phyloP scores from a whole-genome alignment of 768 basidiomycete species.

The Boletus fagicola region DNA sequence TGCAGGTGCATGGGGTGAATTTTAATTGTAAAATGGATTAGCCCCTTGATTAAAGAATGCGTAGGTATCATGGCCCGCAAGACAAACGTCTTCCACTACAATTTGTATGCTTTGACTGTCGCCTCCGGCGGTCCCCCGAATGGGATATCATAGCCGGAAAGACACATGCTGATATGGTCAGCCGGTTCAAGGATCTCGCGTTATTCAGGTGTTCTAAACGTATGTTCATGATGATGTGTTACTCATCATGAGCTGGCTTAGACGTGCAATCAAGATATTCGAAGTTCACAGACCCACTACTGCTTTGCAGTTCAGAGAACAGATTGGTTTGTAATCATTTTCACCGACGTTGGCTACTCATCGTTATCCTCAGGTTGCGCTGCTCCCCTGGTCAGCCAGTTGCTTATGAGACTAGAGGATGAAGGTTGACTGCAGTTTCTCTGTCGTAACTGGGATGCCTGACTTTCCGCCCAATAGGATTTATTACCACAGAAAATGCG shows the following conservation, averaged over 20 bases:
- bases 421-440: slow-evolving; percentile 49
- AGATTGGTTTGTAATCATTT: slow-evolving; percentile 48
- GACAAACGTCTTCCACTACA: slow-evolving; percentile 58
- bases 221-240: not conserved
- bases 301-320: slow-evolving; percentile 53
- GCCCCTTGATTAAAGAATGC: not conserved
- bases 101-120: slow-evolving; percentile 78
- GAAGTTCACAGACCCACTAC: slow-evolving; percentile 48
- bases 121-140: slow-evolving; percentile 59
- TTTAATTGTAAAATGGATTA: not conserved
- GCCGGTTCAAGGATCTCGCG: slow-evolving; percentile 66
- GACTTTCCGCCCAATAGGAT: slow-evolving; percentile 42
- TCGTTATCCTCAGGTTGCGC: slow-evolving; percentile 44
- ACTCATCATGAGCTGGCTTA: slow-evolving; percentile 24
- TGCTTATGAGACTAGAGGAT: slow-evolving; percentile 66
- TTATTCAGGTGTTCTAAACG: slow-evolving; percentile 55
- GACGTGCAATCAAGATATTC: slow-evolving; percentile 69
- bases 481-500: slow-evolving; percentile 52
- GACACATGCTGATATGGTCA: slow-evolving; percentile 53
- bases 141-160: slow-evolving; percentile 68
- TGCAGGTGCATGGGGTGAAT: slow-evolving; percentile 41
- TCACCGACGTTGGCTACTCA: slow-evolving; percentile 5
- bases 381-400: slow-evolving; percentile 52
- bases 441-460: not conserved
- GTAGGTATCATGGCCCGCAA: slow-evolving; percentile 58